Evolutionary conservation across 352 stramenopile genomes (phyloP).

Genomic region (Globisporangium barbulae): DNA sequence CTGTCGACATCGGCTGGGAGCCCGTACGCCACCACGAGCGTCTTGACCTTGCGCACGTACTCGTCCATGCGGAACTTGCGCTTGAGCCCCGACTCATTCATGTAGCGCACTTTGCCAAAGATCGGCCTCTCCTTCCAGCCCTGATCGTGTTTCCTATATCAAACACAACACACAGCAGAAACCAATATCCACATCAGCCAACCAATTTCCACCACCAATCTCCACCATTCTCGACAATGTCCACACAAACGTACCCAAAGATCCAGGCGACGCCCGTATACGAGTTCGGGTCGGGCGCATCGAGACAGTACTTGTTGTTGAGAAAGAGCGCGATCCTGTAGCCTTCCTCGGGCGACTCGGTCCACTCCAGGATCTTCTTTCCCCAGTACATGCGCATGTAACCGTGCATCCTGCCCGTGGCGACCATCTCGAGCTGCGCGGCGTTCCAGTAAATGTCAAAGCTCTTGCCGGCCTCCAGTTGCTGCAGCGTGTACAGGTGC

Average conservation of each 20-base stretch:
- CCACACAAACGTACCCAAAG: conserved; percentile 40
- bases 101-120: conserved; percentile 99
- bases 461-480: conserved; percentile 92
- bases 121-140: conserved; percentile 94
- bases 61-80: conserved; percentile 97
- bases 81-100: conserved; percentile 98
- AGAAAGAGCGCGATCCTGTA: conserved; percentile 93
- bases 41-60: conserved; percentile 63
- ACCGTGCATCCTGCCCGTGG: conserved; percentile 91
- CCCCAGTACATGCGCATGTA: conserved; percentile 99
- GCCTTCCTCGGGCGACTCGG: conserved; percentile 84
- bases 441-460: conserved; percentile 99
- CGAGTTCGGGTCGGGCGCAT: conserved; percentile 96
- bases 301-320: conserved; percentile 98
- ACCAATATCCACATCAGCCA: conserved; percentile 1
- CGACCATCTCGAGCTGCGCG: conserved; percentile 94
- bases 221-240: background rate
- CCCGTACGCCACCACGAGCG: conserved; percentile 17
- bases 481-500: conserved; percentile 87
- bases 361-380: conserved; percentile 99
- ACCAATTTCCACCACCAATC: background rate
- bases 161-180: background rate
- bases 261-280: conserved; percentile 82
- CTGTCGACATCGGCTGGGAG: background rate
- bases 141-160: conserved; percentile 93